These are phyloP conservation scores for Nitzschia sp. DNA, from an alignment of 108 stramenopile species.

Conservation along the genomic window DNA sequence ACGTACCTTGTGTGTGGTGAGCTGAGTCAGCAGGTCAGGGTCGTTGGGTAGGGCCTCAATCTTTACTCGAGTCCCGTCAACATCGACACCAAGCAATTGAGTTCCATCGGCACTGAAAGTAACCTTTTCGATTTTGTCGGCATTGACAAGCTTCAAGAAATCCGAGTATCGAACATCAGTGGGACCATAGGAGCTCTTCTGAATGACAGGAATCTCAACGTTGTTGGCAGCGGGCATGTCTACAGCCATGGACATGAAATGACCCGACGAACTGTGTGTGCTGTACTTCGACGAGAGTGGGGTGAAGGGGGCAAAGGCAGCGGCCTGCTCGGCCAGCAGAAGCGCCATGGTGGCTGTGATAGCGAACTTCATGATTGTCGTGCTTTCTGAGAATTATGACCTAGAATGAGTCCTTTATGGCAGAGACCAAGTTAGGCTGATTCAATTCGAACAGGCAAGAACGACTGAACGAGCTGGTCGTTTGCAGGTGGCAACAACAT, in stretches of 20 bases:
- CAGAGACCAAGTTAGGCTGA: too few relatives aligned
- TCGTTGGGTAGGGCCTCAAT: conserved; percentile 93
- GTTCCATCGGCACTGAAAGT: conserved; percentile 90
- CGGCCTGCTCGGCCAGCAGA: conserved; percentile 35
- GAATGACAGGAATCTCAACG: conserved; percentile 38
- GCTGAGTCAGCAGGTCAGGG: conserved; percentile 87
- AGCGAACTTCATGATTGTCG: conserved; percentile 44
- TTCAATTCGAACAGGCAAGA: conserved; percentile 14
- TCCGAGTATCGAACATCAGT: conserved; percentile 75
- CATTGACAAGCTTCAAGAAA: conserved; percentile 66
- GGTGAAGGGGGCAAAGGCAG: conserved; percentile 40
- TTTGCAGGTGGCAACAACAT: not conserved
- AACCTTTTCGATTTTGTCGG: conserved; percentile 73
- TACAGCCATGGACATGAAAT: conserved; percentile 34
- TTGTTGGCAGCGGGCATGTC: conserved; percentile 36
- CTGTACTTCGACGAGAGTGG: conserved; percentile 9
- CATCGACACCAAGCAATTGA: conserved; percentile 84
- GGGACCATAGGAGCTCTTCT: conserved; percentile 46
- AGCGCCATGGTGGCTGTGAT: conserved; percentile 24
- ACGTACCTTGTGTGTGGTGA: conserved; percentile 86
- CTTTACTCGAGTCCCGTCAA: conserved; percentile 84
- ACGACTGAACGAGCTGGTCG: not conserved
- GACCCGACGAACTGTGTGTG: not conserved
- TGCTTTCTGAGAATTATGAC: not conserved
- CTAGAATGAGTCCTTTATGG: not conserved